A percentile compares a stretch with the other conserved stretches of the same genome.
phyloP scores from a whole-genome alignment of 441 rosid genomes.

The Eruca vesicaria region DNA sequence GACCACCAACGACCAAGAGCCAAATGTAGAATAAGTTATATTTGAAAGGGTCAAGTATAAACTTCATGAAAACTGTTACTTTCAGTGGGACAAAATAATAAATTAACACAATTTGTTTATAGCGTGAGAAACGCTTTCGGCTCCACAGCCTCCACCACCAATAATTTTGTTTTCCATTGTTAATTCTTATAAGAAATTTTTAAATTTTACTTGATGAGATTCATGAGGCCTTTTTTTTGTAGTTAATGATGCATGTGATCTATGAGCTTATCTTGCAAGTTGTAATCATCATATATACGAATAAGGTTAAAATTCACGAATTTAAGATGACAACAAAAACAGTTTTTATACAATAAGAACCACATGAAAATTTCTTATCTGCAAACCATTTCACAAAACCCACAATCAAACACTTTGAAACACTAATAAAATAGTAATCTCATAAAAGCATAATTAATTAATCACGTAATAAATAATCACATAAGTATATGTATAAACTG shows the following conservation, averaged over 20 bases:
- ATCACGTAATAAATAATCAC: too few species aligned
- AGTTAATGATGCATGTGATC: neutral
- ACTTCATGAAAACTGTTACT: too few species aligned
- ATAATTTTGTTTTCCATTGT: neutral
- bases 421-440: neutral
- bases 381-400: neutral
- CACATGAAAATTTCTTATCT: neutral
- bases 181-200: neutral
- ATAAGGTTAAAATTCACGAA: neutral
- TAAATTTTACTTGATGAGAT: neutral
- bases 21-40: neutral
- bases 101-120: neutral
- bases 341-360: neutral
- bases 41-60: too few species aligned
- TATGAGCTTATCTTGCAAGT: neutral
- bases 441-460: too few species aligned
- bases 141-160: neutral
- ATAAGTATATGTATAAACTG: too few species aligned
- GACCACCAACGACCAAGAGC: neutral
- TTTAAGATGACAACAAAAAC: neutral
- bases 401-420: neutral
- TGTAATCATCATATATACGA: neutral
- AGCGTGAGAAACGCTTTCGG: neutral
- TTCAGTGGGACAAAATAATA: too few species aligned
- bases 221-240: neutral